Percentiles rank a stretch among this genome's conserved stretches.
These are phyloP conservation scores for Starmerella geochares DNA, from an alignment of 805 yeast species.

Conservation along the genomic window DNA sequence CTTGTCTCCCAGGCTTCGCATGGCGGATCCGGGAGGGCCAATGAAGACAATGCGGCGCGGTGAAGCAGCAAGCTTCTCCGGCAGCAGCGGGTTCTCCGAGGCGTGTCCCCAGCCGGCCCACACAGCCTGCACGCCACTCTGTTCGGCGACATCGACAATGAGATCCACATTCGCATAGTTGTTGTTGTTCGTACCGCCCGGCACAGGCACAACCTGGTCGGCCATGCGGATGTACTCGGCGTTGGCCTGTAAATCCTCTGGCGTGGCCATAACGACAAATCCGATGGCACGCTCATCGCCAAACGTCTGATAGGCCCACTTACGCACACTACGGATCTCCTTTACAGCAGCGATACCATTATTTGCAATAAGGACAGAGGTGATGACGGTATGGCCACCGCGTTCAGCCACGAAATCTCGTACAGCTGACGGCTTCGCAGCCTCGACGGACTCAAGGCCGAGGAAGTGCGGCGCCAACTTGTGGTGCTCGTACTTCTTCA, in stretches of 20 bases:
- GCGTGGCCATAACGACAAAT: conserved; percentile 98
- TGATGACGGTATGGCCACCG: conserved; percentile 92
- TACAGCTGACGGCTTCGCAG: conserved; percentile 59
- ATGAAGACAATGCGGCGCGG: conserved; percentile 83
- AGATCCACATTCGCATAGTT: conserved; percentile 96
- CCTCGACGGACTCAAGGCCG: conserved; percentile 69
- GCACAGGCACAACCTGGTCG: conserved; percentile 94
- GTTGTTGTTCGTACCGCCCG: conserved; percentile 98
- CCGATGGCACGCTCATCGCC: conserved; percentile 89
- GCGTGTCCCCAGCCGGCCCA: conserved; percentile 99
- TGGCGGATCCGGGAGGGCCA: conserved; percentile 98
- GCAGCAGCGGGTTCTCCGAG: conserved; percentile 92
- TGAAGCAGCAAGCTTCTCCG: conserved; percentile 89
- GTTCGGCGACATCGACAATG: conserved; percentile 94
- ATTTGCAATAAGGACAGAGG: conserved; percentile 78
- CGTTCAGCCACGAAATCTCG: conserved; percentile 75
- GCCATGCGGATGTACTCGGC: conserved; percentile 99
- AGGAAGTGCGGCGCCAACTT: conserved; percentile 60
- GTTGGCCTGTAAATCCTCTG: conserved; percentile 95
- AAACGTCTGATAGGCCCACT: conserved; percentile 99
- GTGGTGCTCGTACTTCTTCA: conserved; percentile 28
- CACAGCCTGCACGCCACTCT: conserved; percentile 93
- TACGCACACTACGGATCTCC: conserved; percentile 92
- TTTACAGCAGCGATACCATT: conserved; percentile 99
- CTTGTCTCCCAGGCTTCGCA: conserved; percentile 99